Evolutionary conservation across 202 grass and related monocot genomes (phyloP).

Genomic region (Tripidium arundinaceum): DNA sequence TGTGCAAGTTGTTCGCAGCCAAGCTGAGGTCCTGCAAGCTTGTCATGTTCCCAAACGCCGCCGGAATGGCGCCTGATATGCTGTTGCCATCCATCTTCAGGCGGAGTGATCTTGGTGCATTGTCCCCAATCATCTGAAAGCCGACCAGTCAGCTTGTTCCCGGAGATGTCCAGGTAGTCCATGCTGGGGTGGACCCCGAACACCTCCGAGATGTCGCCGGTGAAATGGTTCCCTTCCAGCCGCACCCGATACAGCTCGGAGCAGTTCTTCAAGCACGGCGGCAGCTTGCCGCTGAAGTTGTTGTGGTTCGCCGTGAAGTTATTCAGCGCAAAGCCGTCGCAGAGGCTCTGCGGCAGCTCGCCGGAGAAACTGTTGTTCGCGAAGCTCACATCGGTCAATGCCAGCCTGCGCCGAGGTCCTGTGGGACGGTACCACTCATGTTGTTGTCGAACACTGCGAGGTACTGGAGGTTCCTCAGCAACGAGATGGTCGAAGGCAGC

Average conservation of each 20-base stretch:
- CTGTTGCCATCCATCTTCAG: slow-evolving; percentile 40
- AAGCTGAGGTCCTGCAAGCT: slow-evolving; percentile 46
- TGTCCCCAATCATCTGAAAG: slow-evolving; percentile 4
- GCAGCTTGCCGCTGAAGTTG: slow-evolving; percentile 64
- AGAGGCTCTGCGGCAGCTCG: slow-evolving; percentile 48
- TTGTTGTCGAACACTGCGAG: slow-evolving; percentile 60
- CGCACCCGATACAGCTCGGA: neutral
- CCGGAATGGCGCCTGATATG: slow-evolving; percentile 49
- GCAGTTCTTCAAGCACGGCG: neutral
- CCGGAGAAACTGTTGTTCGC: slow-evolving; percentile 70
- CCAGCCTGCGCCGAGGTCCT: slow-evolving; percentile 42
- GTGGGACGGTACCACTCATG: slow-evolving; percentile 49
- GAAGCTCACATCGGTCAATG: slow-evolving; percentile 32
- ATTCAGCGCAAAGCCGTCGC: slow-evolving; percentile 26
- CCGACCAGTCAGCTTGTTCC: neutral
- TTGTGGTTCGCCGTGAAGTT: slow-evolving; percentile 51
- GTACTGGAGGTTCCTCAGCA: slow-evolving; percentile 27
- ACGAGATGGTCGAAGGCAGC: slow-evolving; percentile 50
- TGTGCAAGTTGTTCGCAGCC: slow-evolving; percentile 50
- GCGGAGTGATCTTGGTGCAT: slow-evolving; percentile 18
- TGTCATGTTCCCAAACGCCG: slow-evolving; percentile 35
- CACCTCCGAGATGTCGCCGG: neutral
- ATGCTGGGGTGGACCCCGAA: neutral
- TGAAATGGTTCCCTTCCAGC: neutral
- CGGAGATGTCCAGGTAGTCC: neutral